A percentile compares a stretch with the other conserved stretches of the same genome.
These are phyloP conservation scores for Daphne laureola DNA, from an alignment of 441 rosid genomes.

Conservation along the genomic window DNA sequence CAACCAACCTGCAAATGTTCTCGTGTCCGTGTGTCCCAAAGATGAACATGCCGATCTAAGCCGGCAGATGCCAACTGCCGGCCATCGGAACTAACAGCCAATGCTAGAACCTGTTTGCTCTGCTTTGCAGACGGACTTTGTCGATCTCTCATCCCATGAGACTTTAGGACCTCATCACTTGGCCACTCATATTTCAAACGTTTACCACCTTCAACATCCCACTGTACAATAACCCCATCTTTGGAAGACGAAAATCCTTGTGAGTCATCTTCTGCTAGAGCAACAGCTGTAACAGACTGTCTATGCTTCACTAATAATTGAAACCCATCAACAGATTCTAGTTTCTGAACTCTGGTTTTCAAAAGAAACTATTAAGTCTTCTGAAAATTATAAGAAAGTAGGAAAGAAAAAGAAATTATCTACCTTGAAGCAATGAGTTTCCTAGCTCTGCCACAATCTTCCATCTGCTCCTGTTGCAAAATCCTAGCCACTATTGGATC, in stretches of 20 bases:
- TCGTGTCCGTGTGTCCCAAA: slow-evolving; percentile 89
- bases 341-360: slow-evolving; percentile 56
- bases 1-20: slow-evolving; percentile 70
- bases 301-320: slow-evolving; percentile 57
- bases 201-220: slow-evolving; percentile 83
- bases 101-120: slow-evolving; percentile 65
- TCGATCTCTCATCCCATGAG: slow-evolving; percentile 71
- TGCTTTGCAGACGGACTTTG: slow-evolving; percentile 62
- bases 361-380: not conserved
- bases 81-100: slow-evolving; percentile 90
- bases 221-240: slow-evolving; percentile 72
- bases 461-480: slow-evolving; percentile 80
- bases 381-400: not conserved
- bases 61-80: slow-evolving; percentile 95
- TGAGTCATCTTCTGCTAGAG: slow-evolving; percentile 73
- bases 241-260: slow-evolving; percentile 91
- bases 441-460: slow-evolving; percentile 77
- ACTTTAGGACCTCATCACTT: slow-evolving; percentile 50
- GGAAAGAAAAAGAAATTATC: not conserved
- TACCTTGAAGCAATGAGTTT: slow-evolving; percentile 74
- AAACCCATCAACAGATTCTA: slow-evolving; percentile 44
- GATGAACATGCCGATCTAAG: slow-evolving; percentile 85
- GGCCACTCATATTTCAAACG: slow-evolving; percentile 76
- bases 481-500: slow-evolving; percentile 52
- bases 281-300: slow-evolving; percentile 72